A percentile compares a stretch with the other conserved stretches of the same genome.
Conservation (phyloP, 345 rosid species). For the Cardiospermum halicacabum region DNA sequence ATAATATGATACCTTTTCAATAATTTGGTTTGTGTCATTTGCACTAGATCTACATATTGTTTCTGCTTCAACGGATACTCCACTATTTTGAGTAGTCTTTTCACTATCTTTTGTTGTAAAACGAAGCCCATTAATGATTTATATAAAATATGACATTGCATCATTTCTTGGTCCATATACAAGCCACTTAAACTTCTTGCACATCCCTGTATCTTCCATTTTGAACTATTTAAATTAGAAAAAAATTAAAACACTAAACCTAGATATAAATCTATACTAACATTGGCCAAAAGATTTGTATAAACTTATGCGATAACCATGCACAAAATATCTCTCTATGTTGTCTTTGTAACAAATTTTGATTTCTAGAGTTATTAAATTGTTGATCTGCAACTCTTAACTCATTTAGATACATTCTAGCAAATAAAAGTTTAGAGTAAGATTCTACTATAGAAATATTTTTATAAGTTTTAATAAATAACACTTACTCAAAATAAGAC, state of each 20-base stretch:
- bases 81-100: not conserved
- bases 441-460: not conserved
- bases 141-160: not conserved
- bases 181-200: not conserved
- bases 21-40: not conserved
- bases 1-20: not conserved
- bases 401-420: not conserved
- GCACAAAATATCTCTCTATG: not conserved
- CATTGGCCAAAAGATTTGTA: no score
- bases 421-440: not conserved
- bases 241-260: no score
- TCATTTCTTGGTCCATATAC: not conserved
- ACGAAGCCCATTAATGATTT: not conserved
- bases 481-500: not conserved
- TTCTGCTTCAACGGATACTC: not conserved
- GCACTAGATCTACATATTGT: not conserved
- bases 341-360: not conserved
- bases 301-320: not conserved
- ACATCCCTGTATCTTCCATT: no score
- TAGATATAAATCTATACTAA: no score
- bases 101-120: not conserved
- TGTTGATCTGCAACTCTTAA: not conserved
- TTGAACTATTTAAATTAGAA: no score
- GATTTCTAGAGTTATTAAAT: not conserved
- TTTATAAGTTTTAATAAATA: not conserved